These are phyloP conservation scores for Ophiostoma perfectum DNA, from an alignment of 2,329 filamentous ascomycete genomes.

Conservation along the genomic window DNA sequence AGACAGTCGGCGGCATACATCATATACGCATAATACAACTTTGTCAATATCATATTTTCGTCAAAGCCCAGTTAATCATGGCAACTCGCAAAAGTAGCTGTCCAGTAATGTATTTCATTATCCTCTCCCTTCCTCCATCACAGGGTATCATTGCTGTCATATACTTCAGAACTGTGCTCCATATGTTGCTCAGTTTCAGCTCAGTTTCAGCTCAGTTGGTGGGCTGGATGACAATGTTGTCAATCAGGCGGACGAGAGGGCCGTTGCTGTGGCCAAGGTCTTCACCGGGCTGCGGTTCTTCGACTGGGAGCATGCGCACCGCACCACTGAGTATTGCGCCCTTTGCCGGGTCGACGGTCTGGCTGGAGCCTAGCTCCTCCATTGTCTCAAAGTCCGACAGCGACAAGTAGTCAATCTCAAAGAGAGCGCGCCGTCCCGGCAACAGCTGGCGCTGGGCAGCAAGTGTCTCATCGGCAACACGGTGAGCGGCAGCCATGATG, in stretches of 20 bases:
- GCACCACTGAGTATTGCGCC: constrained; percentile 87
- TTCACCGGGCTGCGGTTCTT: constrained; percentile 63
- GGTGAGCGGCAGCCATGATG: constrained; percentile 66
- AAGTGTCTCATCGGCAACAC: constrained; percentile 50
- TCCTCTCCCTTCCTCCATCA: not conserved
- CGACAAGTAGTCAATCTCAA: constrained; percentile 88
- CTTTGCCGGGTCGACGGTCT: constrained; percentile 55
- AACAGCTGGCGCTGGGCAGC: constrained; percentile 57
- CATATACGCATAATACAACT: too few species aligned
- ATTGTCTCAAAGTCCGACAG: constrained; percentile 80
- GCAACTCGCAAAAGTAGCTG: too few species aligned
- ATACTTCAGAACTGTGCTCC: too few species aligned
- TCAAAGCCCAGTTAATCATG: too few species aligned
- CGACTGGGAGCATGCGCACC: constrained; percentile 79
- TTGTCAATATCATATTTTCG: too few species aligned
- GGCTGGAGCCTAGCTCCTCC: constrained; percentile 59
- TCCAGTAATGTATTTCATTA: too few species aligned
- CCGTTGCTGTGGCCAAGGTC: constrained; percentile 67
- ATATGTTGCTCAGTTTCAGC: not conserved
- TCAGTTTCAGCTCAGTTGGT: not conserved
- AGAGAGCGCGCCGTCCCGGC: constrained; percentile 58
- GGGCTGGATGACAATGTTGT: constrained; percentile 73
- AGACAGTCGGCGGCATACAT: too few species aligned
- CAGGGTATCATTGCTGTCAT: not conserved
- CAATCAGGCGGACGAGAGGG: constrained; percentile 79